These are phyloP conservation scores for Marasmius oreades DNA, from an alignment of 1,284 basidiomycete species.

Conservation along the genomic window DNA sequence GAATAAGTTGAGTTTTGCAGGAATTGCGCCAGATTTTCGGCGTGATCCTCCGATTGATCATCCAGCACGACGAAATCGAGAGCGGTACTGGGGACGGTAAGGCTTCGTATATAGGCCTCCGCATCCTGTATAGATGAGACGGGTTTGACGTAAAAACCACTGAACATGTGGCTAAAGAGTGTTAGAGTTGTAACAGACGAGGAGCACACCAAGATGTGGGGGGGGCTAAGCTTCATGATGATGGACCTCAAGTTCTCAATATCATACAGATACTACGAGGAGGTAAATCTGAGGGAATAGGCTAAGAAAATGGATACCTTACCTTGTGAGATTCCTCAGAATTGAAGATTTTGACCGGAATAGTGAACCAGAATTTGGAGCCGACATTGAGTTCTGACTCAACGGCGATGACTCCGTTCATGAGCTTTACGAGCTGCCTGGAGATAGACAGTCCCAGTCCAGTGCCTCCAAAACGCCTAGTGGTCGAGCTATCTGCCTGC, in stretches of 20 bases:
- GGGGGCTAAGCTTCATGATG: conserved; percentile 43
- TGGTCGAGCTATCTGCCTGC: conserved; percentile 73
- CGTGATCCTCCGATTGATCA: conserved; percentile 55
- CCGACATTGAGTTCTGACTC: conserved; percentile 59
- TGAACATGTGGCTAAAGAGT: conserved; percentile 54
- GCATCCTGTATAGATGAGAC: conserved; percentile 44
- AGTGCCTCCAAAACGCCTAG: conserved; percentile 67
- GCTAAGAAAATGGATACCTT: conserved; percentile 6
- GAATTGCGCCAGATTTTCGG: conserved; percentile 49
- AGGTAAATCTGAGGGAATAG: background rate
- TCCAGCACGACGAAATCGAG: conserved; percentile 67
- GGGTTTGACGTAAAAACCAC: conserved; percentile 45
- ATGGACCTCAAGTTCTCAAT: conserved; percentile 40
- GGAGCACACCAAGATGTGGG: conserved; percentile 54
- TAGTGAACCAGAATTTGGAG: conserved; percentile 67
- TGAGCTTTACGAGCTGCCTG: conserved; percentile 66
- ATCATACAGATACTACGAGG: conserved; percentile 35
- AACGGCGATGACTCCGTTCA: conserved; percentile 68
- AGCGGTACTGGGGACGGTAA: conserved; percentile 28
- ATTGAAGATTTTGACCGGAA: conserved; percentile 56
- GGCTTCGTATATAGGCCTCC: conserved; percentile 36
- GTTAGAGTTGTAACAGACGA: conserved; percentile 52
- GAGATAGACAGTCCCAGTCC: conserved; percentile 72
- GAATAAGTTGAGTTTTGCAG: conserved; percentile 36
- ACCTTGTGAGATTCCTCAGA: conserved; percentile 54